Evolutionary conservation across 768 basidiomycete genomes (phyloP), one percentile per base, ranked within the genome.

Genomic region (Phylloporus sp.): DNA sequence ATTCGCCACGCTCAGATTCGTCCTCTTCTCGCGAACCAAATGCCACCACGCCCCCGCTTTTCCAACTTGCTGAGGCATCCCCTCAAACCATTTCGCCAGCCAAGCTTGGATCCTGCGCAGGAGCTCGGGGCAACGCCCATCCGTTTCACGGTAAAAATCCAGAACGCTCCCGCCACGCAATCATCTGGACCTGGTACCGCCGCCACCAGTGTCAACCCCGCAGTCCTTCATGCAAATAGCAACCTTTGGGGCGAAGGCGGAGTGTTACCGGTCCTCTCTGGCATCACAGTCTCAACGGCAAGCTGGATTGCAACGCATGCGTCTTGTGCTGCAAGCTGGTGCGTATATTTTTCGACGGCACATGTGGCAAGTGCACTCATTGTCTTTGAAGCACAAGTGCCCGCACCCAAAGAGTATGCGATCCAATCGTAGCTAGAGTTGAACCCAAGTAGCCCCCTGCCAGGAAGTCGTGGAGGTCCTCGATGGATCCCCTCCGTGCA

Each of bases 401-500:
- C 88, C 90, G 27, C 82, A 89, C 38, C 89, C 89, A 18, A 90
- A 90, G 73, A 88, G 78, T 60, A 89, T 91, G 86, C 80, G 88
- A 35, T 82, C 79, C 59, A 79, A 73, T 42, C 83, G 85, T 56
- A 81, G 82, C 36, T 88, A 89, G 66, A 77, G 79, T 31, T 79
- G 87, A 47, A 70, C 78, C 21, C 81, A 82, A 62, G 72, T 69
- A 31, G 73, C 76, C 29, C 81, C 81, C 43, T 80, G 84, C 53
- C 79, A 77, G 58, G 86, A 86, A 62, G 72, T 81, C 42, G 77
- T 81, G 52, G 87, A 89, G 65, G 79, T 86, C 56, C 81, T 82
- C 64, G 80, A 83, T 82, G 67, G 63, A 77, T 72, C 65, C 55
- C 59, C 53, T 52, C 54, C 58, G 54, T 55, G 53, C 60, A 58